A percentile compares a stretch with the other conserved stretches of the same genome.
Conservation (phyloP, 2,329 filamentous ascomycete species). For the Penicillium occitanis region DNA sequence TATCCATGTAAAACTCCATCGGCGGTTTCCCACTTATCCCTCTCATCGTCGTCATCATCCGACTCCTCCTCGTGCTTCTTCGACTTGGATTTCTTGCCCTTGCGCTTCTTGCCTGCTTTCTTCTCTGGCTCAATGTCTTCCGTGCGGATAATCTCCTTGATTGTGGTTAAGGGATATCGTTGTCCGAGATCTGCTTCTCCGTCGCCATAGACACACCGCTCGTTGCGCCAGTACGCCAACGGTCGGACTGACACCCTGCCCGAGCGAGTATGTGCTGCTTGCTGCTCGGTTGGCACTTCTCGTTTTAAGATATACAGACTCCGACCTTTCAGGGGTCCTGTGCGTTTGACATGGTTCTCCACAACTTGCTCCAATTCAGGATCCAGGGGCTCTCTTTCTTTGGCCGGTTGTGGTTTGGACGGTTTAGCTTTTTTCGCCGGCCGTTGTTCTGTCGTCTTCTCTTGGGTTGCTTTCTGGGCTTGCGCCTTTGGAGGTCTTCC, state of each 20-base stretch:
- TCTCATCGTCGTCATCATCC: conserved; percentile 41
- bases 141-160: conserved; percentile 75
- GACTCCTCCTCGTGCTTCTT: conserved; percentile 39
- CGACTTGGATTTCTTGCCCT: conserved; percentile 36
- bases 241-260: conserved; percentile 77
- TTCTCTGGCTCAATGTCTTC: conserved; percentile 58
- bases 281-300: conserved; percentile 53
- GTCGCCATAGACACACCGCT: conserved; percentile 69
- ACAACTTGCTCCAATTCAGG: conserved; percentile 45
- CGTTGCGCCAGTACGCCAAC: conserved; percentile 82
- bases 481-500: conserved; percentile 36
- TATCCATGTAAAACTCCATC: conserved; percentile 45
- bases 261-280: conserved; percentile 67
- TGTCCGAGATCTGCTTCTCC: conserved; percentile 58
- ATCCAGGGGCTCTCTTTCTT: conserved; percentile 24
- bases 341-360: conserved; percentile 45
- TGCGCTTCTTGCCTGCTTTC: conserved; percentile 39
- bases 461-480: conserved; percentile 20
- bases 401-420: conserved; percentile 22
- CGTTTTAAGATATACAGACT: conserved; percentile 53
- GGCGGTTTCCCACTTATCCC: conserved; percentile 48
- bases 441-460: conserved; percentile 29
- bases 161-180: conserved; percentile 63
- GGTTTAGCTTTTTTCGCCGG: conserved; percentile 37
- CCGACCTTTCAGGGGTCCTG: conserved; percentile 48